Base-by-base conservation (phyloP, 1,284 basidiomycete genomes). In the Clitocybe nebularis region DNA sequence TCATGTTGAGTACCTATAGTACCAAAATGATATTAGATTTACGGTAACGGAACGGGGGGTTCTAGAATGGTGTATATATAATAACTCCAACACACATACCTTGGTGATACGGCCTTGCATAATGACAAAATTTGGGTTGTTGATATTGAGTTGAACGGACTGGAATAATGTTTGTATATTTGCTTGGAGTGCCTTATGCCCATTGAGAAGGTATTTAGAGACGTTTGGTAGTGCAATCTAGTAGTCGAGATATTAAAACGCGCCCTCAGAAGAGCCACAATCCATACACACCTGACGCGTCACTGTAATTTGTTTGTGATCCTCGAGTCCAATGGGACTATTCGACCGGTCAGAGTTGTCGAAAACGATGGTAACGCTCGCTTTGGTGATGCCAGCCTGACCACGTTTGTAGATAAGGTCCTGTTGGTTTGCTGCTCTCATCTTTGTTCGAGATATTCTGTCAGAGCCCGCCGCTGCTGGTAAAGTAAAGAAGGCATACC, bases 91-190 rank as follows among this genome's bases (percentile, higher is more conserved):
- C 13, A 14, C 7, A 49, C 57, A 29, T 29, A 79, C 91, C 69
- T 94, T 95, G 8, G 92, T 94, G 58, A 94, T 94, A 36, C 87
- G 83, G 35, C 96, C 96, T 68, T 99, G 96, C 94, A 99, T 99
- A 65, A 99, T 99, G 48, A 99, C 77, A 69, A 99, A 99, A 62
- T 99, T 99, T 35, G 96, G 96, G 64, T 98, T 99, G 70, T 99
- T 99, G 77, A 99, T 99, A 65, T 99, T 99, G 55, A 99, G 81
- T 65, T 98, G 94, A 0, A 99, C 93, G 26, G 90, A 89, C 63
- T 99, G 96, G 60, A 99, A 99, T 28, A 99, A 75, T 37, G 86
- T 91, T 57, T 97, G 95, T 1, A 99, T 82, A 0, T 75, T 76
- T 49, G 92, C 83, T 52, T 97, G 92, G 4, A 86, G 85, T 2